Evolutionary conservation across 1,284 basidiomycete species (phyloP).

Genomic region (Marasmius tenuissimus): DNA sequence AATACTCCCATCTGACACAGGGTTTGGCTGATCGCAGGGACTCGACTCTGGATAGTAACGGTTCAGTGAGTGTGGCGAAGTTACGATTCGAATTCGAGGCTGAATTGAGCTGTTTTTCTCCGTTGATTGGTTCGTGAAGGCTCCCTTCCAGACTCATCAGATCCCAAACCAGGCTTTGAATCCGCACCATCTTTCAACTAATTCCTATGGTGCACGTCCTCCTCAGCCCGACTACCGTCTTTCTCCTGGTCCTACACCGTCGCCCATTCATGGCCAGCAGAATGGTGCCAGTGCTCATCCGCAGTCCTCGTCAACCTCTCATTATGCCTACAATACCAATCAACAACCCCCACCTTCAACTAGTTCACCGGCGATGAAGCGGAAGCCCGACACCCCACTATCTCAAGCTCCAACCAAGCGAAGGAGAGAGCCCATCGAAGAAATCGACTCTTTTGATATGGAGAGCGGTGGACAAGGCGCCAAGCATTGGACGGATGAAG

Average conservation of each 20-base stretch:
- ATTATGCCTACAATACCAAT: background rate
- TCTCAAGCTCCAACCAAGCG: constrained; percentile 43
- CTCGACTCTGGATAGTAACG: constrained; percentile 44
- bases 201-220: constrained; percentile 23
- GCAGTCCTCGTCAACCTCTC: constrained; percentile 3
- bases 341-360: constrained; percentile 24
- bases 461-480: constrained; percentile 57
- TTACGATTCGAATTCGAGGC: constrained; percentile 2
- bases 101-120: constrained; percentile 11
- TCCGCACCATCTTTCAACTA: constrained; percentile 30
- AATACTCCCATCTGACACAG: constrained; percentile 42
- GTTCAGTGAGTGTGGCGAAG: constrained; percentile 34
- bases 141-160: constrained; percentile 48
- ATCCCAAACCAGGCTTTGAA: constrained; percentile 49
- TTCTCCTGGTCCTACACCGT: constrained; percentile 29
- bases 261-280: constrained; percentile 21
- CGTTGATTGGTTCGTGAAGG: constrained; percentile 25
- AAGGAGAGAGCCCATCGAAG: constrained; percentile 47
- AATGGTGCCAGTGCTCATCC: constrained; percentile 9
- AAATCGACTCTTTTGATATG: constrained; percentile 42
- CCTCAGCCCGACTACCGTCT: constrained; percentile 31
- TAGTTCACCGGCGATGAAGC: constrained; percentile 47
- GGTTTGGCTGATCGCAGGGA: constrained; percentile 43
- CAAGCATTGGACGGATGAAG: constrained; percentile 79
- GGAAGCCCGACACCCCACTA: constrained; percentile 41